phyloP scores from a whole-genome alignment of 495 filamentous ascomycete genomes.

The Ramalina peruviana region DNA sequence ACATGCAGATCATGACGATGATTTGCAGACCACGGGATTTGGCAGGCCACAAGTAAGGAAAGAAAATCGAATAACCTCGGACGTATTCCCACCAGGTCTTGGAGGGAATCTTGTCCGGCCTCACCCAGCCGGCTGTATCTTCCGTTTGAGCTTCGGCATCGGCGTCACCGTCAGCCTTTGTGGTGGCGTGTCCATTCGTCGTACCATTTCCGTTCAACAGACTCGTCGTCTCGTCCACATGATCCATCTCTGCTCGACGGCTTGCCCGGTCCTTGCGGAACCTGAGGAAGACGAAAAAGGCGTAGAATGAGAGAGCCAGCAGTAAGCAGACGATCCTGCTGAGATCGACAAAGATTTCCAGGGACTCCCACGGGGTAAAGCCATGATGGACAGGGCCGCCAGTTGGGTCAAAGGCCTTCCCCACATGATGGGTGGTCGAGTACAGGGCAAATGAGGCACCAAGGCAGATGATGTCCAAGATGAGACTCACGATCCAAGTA shows the following conservation, averaged over 20 bases:
- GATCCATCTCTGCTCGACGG: constrained; percentile 17
- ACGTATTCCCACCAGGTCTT: constrained; percentile 79
- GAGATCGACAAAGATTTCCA: constrained; percentile 44
- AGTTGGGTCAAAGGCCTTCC: constrained; percentile 39
- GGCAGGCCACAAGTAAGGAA: constrained; percentile 87
- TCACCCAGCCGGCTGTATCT: constrained; percentile 37
- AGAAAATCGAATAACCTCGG: constrained; percentile 74
- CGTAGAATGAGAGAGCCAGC: constrained; percentile 44
- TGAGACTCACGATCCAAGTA: constrained; percentile 54
- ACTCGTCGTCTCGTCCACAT: constrained; percentile 41
- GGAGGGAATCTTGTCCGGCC: constrained; percentile 49
- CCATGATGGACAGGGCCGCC: constrained; percentile 29
- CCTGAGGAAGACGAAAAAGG: constrained; percentile 32
- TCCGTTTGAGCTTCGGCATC: constrained; percentile 24
- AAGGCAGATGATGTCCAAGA: constrained; percentile 56
- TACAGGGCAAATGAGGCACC: constrained; percentile 48
- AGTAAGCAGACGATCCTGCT: constrained; percentile 47
- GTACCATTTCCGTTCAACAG: constrained; percentile 27
- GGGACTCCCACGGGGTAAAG: constrained; percentile 51
- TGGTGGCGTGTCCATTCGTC: constrained; percentile 32
- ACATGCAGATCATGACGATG: constrained; percentile 65
- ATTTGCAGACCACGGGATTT: constrained; percentile 58
- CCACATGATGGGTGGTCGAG: constrained; percentile 42
- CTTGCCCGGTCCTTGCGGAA: constrained; percentile 10
- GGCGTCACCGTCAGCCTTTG: constrained; percentile 39